phyloP scores from a whole-genome alignment of 306 rosid genomes.

The Prunus campanulata region DNA sequence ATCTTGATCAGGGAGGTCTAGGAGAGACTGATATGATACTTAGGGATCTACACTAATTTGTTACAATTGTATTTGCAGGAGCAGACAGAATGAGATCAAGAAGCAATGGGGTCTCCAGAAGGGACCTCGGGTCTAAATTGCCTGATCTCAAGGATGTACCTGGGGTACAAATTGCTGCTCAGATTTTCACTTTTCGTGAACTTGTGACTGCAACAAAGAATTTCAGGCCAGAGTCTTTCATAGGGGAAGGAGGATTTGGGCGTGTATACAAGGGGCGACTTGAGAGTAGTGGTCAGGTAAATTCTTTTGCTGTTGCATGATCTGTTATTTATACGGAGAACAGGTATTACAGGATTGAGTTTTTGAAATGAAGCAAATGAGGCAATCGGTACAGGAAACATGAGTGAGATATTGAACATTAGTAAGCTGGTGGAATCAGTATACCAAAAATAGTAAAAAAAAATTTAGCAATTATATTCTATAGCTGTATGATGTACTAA shows the following conservation, averaged over 20 bases:
- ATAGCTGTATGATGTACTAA: neutral
- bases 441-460: neutral
- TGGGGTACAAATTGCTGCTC: conserved; percentile 74
- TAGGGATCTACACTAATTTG: conserved; percentile 24
- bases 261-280: conserved; percentile 87
- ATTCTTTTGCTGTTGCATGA: conserved; percentile 1
- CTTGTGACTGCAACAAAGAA: conserved; percentile 76
- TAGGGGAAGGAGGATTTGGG: conserved; percentile 97
- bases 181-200: conserved; percentile 84
- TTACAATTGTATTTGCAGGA: conserved; percentile 45
- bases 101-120: conserved; percentile 57
- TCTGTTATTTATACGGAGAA: neutral
- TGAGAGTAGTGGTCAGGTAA: conserved; percentile 81
- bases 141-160: conserved; percentile 59
- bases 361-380: neutral
- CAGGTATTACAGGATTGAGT: too few species aligned
- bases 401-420: neutral
- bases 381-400: neutral
- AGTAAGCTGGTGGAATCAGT: neutral
- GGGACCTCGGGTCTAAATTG: conserved; percentile 34
- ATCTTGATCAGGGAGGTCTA: neutral
- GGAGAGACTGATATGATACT: conserved; percentile 12
- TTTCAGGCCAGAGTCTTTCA: conserved; percentile 72
- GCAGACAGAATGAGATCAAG: conserved; percentile 58
- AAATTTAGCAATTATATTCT: neutral